phyloP scores from a whole-genome alignment of 805 yeast species.

The Candida parachauliodes region DNA sequence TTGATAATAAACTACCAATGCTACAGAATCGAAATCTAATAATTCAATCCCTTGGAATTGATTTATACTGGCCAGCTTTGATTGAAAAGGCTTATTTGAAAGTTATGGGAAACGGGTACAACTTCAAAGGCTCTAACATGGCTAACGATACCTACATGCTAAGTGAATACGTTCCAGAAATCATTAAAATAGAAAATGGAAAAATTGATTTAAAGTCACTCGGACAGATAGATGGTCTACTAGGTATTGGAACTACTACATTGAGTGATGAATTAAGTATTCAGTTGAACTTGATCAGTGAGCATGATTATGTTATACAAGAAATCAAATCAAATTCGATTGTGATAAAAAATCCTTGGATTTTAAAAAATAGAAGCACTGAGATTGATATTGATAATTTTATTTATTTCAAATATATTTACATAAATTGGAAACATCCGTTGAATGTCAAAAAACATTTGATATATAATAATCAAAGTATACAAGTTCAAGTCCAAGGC shows the following conservation, averaged over 20 bases:
- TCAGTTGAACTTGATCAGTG: constrained; percentile 40
- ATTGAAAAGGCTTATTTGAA: constrained; percentile 74
- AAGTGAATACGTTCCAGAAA: constrained; percentile 74
- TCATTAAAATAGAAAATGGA: constrained; percentile 36
- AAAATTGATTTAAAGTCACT: constrained; percentile 15
- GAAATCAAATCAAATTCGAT: constrained; percentile 18
- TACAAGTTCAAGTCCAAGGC: constrained; percentile 18
- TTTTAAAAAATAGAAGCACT: constrained; percentile 17
- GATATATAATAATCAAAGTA: constrained; percentile 14
- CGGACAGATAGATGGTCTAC: constrained; percentile 21
- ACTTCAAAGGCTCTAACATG: constrained; percentile 72
- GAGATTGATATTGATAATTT: constrained; percentile 18
- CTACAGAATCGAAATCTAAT: constrained; percentile 22
- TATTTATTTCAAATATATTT: constrained; percentile 45
- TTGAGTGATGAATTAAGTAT: constrained; percentile 31
- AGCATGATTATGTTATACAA: constrained; percentile 69
- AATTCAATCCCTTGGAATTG: constrained; percentile 33
- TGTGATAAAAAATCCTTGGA: constrained; percentile 37
- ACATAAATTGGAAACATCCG: constrained; percentile 64
- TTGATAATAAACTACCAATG: constrained; percentile 48
- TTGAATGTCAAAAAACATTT: constrained; percentile 13
- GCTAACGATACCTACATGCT: constrained; percentile 64
- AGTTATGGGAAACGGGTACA: constrained; percentile 54
- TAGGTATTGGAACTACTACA: constrained; percentile 70
- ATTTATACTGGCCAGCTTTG: constrained; percentile 62